Percentiles rank a stretch among this genome's conserved stretches.
Conservation (phyloP, 179 eudicot genomes). For the Corrigiola litoralis region DNA sequence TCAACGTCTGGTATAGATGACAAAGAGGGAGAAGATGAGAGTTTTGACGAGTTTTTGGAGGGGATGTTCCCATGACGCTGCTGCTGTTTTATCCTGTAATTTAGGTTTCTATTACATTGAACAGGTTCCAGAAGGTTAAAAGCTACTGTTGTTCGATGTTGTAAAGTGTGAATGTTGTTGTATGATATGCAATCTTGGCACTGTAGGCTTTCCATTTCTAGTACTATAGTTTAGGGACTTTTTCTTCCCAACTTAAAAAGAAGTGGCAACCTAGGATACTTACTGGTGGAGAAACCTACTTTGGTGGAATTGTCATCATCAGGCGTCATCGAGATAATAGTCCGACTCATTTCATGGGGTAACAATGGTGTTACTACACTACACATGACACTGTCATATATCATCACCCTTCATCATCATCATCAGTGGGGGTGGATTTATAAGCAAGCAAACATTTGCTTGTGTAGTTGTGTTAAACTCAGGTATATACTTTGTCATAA, state of each 20-base stretch:
- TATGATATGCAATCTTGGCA: not conserved
- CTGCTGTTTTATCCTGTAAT: not conserved
- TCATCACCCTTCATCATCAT: too few relatives aligned
- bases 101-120: not conserved
- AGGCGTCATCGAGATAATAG: not conserved
- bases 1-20: constrained; percentile 24
- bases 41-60: constrained; percentile 63
- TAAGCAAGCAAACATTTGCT: constrained; percentile 1
- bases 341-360: not conserved
- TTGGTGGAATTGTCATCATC: not conserved
- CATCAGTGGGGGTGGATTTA: not conserved
- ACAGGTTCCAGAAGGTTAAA: too few relatives aligned
- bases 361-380: not conserved
- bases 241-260: too few relatives aligned
- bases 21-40: constrained; percentile 39
- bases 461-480: too few relatives aligned
- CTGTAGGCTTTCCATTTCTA: too few relatives aligned
- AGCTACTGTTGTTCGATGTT: too few relatives aligned
- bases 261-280: not conserved
- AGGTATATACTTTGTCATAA: too few relatives aligned
- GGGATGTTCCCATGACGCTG: constrained; percentile 78
- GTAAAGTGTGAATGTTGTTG: constrained; percentile 1
- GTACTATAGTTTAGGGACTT: too few relatives aligned
- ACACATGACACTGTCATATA: not conserved
- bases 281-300: not conserved